Evolutionary conservation across 768 basidiomycete genomes (phyloP), one percentile per base, ranked within the genome.

Genomic region (Kockovaella imperatae): DNA sequence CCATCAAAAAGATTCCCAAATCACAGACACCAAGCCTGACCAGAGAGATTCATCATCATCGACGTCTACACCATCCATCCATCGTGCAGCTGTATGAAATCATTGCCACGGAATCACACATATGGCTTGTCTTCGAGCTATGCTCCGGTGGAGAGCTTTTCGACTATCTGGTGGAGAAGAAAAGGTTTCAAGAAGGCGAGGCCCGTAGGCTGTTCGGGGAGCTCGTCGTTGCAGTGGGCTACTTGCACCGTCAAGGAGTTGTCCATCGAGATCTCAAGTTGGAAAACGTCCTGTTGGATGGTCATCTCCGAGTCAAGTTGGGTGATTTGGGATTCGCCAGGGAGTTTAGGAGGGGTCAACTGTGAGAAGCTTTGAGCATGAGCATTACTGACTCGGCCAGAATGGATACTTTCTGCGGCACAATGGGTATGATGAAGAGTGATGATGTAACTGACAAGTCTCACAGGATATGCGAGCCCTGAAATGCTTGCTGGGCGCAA

Each of bases 1-100:
- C 93, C 47, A 84, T 99, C 75, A 99, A 99, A 74, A 91, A 96
- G 72, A 93, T 96, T 55, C 88, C 93, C 30, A 97, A 97, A 72
- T 80, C 83, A 49, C 80, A 89, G 77, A 60, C 91, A 26, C 79
- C 90, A 5, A 79, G 85, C 15, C 78, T 99, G 32, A 99, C 95
- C 23, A 81, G 93, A 56, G 93, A 99, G 74, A 95, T 99, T 47
- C 93, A 99, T 66, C 95, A 99, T 64, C 93, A 99, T 74, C 85
- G 93, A 42, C 86, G 88, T 41, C 79, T 99, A 11, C 95, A 95
- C 68, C 93, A 97, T 64, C 89, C 89, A 0, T 82, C 95, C 67
- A 80, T 99, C 62, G 87, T 89, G 13, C 89, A 93, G 67, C 83
- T 97, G 72, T 95, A 86, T 75, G 93, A 99, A 73, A 87, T 97